Conservation (phyloP, 352 stramenopile species). For the Pseudoperonospora humuli region DNA sequence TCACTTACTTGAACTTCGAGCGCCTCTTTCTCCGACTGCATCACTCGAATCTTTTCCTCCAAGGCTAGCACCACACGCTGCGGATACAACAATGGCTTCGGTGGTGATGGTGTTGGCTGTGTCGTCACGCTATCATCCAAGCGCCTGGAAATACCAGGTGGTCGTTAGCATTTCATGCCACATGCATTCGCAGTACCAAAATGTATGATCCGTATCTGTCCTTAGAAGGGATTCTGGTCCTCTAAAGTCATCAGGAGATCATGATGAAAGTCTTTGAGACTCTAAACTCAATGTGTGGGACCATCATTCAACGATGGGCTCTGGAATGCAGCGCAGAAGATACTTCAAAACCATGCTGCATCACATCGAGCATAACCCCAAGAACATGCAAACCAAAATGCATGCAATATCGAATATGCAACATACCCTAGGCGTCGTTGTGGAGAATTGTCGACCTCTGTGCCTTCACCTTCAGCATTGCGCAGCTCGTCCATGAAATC, state of each 20-base stretch:
- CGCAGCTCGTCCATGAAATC: conserved; percentile 57
- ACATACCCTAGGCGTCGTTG: conserved; percentile 44
- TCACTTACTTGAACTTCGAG: conserved; percentile 30
- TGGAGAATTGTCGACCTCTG: conserved; percentile 44
- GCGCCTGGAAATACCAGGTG: conserved; percentile 10
- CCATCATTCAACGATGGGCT: conserved; percentile 8
- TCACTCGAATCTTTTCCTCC: conserved; percentile 31
- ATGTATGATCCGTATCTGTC: conserved; percentile 87
- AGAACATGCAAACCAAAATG: conserved; percentile 7
- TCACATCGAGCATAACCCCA: conserved; percentile 16
- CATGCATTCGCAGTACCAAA: not conserved
- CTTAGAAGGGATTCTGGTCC: conserved; percentile 81
- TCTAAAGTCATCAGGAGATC: conserved; percentile 85
- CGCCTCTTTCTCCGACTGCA: conserved; percentile 30
- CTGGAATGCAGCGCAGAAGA: conserved; percentile 1
- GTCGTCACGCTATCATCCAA: conserved; percentile 24
- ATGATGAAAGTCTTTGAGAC: conserved; percentile 2
- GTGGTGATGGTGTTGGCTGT: conserved; percentile 20
- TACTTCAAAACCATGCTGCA: conserved; percentile 4
- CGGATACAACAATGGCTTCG: conserved; percentile 27
- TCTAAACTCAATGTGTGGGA: conserved; percentile 21
- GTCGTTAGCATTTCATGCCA: not conserved
- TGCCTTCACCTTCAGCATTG: conserved; percentile 36
- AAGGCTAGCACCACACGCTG: conserved; percentile 36
- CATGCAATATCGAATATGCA: conserved; percentile 1